These are phyloP conservation scores for Leccinum disarticulatum DNA, from an alignment of 768 basidiomycete genomes.

Conservation along the genomic window DNA sequence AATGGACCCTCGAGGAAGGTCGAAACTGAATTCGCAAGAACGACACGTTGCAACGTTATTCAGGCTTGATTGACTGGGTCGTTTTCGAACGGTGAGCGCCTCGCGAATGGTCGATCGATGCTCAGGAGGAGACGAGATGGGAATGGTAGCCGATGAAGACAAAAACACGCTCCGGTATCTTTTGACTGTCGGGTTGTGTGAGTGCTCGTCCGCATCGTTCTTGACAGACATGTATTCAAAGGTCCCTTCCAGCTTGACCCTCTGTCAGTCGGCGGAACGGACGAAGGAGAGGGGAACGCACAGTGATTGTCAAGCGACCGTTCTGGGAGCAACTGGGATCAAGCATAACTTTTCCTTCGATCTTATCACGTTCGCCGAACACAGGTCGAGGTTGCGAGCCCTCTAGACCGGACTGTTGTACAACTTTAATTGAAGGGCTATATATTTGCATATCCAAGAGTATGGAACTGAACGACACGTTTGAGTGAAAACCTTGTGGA, in stretches of 20 bases:
- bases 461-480: slow-evolving; percentile 38
- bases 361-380: slow-evolving; percentile 58
- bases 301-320: slow-evolving; percentile 60
- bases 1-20: slow-evolving; percentile 49
- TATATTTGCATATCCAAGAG: slow-evolving; percentile 62
- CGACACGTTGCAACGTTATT: slow-evolving; percentile 27
- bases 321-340: slow-evolving; percentile 50
- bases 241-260: slow-evolving; percentile 57
- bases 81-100: slow-evolving; percentile 44
- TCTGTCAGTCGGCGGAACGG: slow-evolving; percentile 4
- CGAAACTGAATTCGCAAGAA: slow-evolving; percentile 51
- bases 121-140: slow-evolving; percentile 34
- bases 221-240: slow-evolving; percentile 46
- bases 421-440: slow-evolving; percentile 59
- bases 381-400: slow-evolving; percentile 41
- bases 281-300: slow-evolving; percentile 26
- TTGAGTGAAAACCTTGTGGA: slow-evolving; percentile 7
- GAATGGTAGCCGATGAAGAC: slow-evolving; percentile 44
- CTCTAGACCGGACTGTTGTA: slow-evolving; percentile 29
- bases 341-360: slow-evolving; percentile 59
- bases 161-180: slow-evolving; percentile 48
- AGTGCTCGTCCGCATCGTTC: slow-evolving; percentile 19
- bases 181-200: slow-evolving; percentile 22
- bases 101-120: slow-evolving; percentile 25
- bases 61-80: slow-evolving; percentile 45